These are phyloP conservation scores for Bolboschoenoplectus hybrid DNA, from an alignment of 202 grass and related monocot species.

Conservation along the genomic window DNA sequence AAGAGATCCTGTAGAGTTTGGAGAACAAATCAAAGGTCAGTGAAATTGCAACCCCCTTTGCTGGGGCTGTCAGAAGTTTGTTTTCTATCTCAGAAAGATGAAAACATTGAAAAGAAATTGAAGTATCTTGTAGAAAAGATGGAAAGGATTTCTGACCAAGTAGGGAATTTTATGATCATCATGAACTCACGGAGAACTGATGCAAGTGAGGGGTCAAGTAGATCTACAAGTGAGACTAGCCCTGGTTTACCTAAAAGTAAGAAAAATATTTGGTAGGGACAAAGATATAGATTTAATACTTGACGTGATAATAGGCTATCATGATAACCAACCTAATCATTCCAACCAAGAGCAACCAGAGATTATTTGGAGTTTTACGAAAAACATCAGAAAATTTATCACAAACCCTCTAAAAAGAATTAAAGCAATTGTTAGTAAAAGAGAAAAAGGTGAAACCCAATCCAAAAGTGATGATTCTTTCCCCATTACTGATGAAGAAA, in stretches of 20 bases:
- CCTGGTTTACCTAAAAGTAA: background rate
- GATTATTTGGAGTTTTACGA: background rate
- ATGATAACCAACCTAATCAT: background rate
- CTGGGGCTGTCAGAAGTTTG: background rate
- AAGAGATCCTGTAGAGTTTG: background rate
- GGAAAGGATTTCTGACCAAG: background rate
- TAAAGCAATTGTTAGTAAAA: background rate
- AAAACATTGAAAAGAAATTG: background rate
- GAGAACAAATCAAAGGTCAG: background rate
- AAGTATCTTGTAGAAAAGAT: slow-evolving; percentile 10
- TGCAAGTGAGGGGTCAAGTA: background rate
- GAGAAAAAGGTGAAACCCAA: background rate
- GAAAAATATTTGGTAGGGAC: slow-evolving; percentile 35
- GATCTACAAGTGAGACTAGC: background rate
- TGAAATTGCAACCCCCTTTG: background rate
- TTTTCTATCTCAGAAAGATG: slow-evolving; percentile 16
- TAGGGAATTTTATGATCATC: background rate
- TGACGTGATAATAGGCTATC: background rate
- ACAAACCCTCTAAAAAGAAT: background rate
- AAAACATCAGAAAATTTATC: background rate
- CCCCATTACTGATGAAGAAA: too few species aligned
- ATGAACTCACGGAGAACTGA: background rate
- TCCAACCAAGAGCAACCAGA: background rate
- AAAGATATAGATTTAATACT: slow-evolving; percentile 34
- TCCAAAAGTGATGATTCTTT: background rate